Base-by-base conservation (phyloP, 83 land plant species). In the Larix sibirica region DNA sequence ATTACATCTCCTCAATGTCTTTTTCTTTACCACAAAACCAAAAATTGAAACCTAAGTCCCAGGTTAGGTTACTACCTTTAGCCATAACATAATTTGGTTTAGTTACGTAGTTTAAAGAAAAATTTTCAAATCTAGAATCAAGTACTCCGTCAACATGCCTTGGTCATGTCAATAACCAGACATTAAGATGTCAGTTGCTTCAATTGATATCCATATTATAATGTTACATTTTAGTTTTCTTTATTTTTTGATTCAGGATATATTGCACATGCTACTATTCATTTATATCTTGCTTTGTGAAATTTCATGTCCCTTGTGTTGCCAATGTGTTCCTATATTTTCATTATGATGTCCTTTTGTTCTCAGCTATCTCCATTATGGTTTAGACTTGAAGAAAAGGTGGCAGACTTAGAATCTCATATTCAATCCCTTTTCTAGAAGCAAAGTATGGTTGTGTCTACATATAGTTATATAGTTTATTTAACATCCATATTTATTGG, bases 121-220 rank as follows among this genome's bases (percentile, higher is more conserved):
- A 90, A 28, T 79, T 95, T 66, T 86, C 96, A 16, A 93, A 90
- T 67, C 54, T 93, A 96, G 78, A 96, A 95, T 82, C 97, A 94
- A 86, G 94, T 96, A 58, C 94, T 96, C 16, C 90, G 99, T 28
- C 95, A 96, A 81, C 93, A 96, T 78, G 90, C 98, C 20, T 87
- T 96, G 79, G 96, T 78, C 54, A 87, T 91, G 58, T 89, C 97
- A 40, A 81, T 92, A 61, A 88, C 88, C 38, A 50, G 94, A 92
- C 77, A 82, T 94, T 82, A 89, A 92, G 87, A 90, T 62, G 89
- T 90, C 78, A 78, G 92, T 82, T 73, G 24, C 20, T n/a, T 58
- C 16, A 60, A 79, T 56, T 79, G 0, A 40, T 60, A 28, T 56
- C 61, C 68, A 54, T 58, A 20, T 58, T 79, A 6, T 2, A 58